phyloP scores from a whole-genome alignment of 2,329 filamentous ascomycete genomes.

The Hypomyces perniciosus region DNA sequence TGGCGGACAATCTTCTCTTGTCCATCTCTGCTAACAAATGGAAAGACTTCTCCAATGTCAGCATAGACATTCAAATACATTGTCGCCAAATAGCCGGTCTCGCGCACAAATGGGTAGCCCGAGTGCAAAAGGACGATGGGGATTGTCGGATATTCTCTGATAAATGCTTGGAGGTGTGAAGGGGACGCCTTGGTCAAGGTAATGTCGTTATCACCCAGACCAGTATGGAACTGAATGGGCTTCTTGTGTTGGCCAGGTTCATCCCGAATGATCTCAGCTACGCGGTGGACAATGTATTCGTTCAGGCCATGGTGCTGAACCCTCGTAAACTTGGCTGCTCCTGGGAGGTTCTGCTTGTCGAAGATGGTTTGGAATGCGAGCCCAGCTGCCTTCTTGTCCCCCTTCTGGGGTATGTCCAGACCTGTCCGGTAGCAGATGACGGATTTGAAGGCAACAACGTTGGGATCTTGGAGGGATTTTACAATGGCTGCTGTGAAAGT shows the following conservation, averaged over 20 bases:
- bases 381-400: constrained; percentile 35
- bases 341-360: constrained; percentile 10
- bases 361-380: constrained; percentile 34
- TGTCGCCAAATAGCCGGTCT: constrained; percentile 71
- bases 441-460: constrained; percentile 76
- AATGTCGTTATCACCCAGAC: constrained; percentile 75
- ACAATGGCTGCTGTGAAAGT: constrained; percentile 41
- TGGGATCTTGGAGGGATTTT: constrained; percentile 53
- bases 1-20: constrained; percentile 66
- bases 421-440: constrained; percentile 78
- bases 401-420: constrained; percentile 49
- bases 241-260: constrained; percentile 47
- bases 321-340: constrained; percentile 36
- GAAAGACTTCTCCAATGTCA: constrained; percentile 79
- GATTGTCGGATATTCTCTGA: constrained; percentile 60
- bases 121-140: constrained; percentile 76
- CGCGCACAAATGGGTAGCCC: constrained; percentile 73
- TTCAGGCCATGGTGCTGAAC: constrained; percentile 62
- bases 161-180: constrained; percentile 66
- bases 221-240: constrained; percentile 78
- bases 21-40: constrained; percentile 68
- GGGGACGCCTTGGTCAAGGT: constrained; percentile 64
- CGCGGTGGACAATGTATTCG: constrained; percentile 60
- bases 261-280: constrained; percentile 52
- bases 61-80: constrained; percentile 76